Base-by-base conservation (phyloP, 164 flowering plant species). In the Annona cherimola region DNA sequence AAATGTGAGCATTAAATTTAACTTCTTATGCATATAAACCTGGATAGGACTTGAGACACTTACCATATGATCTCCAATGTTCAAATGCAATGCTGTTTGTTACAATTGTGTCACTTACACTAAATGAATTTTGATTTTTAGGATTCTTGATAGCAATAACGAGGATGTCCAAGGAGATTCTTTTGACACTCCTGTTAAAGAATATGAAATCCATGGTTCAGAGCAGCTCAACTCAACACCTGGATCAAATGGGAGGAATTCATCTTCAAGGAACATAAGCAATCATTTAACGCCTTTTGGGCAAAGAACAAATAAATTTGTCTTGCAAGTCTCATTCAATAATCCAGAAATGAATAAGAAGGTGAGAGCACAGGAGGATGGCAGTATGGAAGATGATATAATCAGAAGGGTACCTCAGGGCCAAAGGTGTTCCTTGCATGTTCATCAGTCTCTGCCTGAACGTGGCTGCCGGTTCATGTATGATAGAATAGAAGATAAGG, bases 401-500 rank as follows among this genome's bases (percentile, higher is more conserved):
- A 86, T 96, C 75, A 86, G 80, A 78, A 96, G 88, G 79, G 84
- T 86, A 65, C 84, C 79, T 69, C 84, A 96, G 5, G 74, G 75
- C 35, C 79, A 82, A 72, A 83, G 80, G 63, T 96, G 98, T 73
- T 89, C 92, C n/a, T 80, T 96, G 80, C 69, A 66, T 46, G 76
- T 88, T 68, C 87, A 81, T 68, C 83, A 81, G 66, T 84, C 89
- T 68, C 80, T 77, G 63, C 95, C 85, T 6, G 81, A 89, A 71
- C 84, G 84, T 62, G 90, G 92, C 57, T 91, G 96, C 83, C 81
- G 90, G 78, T 93, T 87, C 84, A 90, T 95, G 99, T 89, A 86
- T 80, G 98, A 93, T 75, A 86, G 91, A 68, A 83, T 78, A 70
- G 97, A 93, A 77, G 91, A 93, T 76, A 88, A 86, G 97, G 99